Evolutionary conservation across 2,329 filamentous ascomycete species (phyloP).

Genomic region (Fusarium nurragi): DNA sequence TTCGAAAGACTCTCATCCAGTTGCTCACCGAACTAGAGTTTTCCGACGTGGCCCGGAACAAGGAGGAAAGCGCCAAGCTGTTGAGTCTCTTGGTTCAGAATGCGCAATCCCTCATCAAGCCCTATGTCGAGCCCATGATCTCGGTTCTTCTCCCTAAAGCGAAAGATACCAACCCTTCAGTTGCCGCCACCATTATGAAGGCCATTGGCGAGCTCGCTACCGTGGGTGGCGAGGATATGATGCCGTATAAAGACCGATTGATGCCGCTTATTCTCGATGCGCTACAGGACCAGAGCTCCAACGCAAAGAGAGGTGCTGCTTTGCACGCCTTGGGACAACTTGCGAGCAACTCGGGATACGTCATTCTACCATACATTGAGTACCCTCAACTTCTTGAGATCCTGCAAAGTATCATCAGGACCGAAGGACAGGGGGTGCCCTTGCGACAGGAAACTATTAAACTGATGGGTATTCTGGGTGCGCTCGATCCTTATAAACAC

Average conservation of each 20-base stretch:
- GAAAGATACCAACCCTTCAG: constrained; percentile 82
- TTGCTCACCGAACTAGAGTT: constrained; percentile 96
- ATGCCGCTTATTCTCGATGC: constrained; percentile 97
- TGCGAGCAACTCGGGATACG: constrained; percentile 95
- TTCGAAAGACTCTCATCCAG: constrained; percentile 95
- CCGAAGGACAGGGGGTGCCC: constrained; percentile 83
- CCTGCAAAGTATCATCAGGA: constrained; percentile 91
- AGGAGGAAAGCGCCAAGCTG: constrained; percentile 94
- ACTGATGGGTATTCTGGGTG: constrained; percentile 92
- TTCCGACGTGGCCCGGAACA: constrained; percentile 91
- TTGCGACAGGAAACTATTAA: constrained; percentile 95
- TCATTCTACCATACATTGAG: constrained; percentile 94
- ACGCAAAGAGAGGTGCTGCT: constrained; percentile 88
- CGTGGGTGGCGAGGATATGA: constrained; percentile 94
- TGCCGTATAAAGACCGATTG: constrained; percentile 86
- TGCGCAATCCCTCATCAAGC: constrained; percentile 90
- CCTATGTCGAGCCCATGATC: constrained; percentile 97
- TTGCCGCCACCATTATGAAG: constrained; percentile 93
- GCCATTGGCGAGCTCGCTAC: constrained; percentile 94
- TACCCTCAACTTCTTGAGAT: constrained; percentile 94
- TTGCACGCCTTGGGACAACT: constrained; percentile 90
- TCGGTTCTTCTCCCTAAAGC: constrained; percentile 94
- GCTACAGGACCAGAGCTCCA: constrained; percentile 91
- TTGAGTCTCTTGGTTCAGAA: constrained; percentile 93
- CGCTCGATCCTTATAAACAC: constrained; percentile 94